Evolutionary conservation across 2,329 filamentous ascomycete species (phyloP), one percentile per base, ranked within the genome.

Genomic region (Paraconiothyrium sp.): DNA sequence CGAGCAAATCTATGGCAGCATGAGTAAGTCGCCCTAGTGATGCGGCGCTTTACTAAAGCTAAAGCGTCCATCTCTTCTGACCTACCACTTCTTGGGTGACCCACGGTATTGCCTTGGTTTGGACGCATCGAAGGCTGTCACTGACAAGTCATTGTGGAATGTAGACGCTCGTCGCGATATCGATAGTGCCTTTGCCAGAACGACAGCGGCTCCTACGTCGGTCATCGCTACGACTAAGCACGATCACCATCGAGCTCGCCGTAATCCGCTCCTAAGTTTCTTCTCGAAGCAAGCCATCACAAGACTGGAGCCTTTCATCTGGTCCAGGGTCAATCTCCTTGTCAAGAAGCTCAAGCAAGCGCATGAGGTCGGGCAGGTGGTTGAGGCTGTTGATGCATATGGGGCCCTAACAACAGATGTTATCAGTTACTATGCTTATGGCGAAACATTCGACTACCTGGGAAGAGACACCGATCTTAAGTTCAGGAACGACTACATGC

Each of bases 201-300:
- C 49, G 3, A 27, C 44, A 1, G 35, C 8, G 2, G 7, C 54
- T 10, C 54, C 37, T 14, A 54, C 52, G 22, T 60, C 57, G 10
- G 54, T 61, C n/a, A 24, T 58, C 9, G 30, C 32, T 1, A 72
- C 72, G 1, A 43, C 62, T 2, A 58, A 65, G 16, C 72, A 75
- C 50, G 65, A 74, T 1, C 51, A 69, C 14, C 74, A 77, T 52
- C 65, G 68, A 14, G 16, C 64, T 22, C 65, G 73, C 3, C 65
- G 74, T 5, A 57, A 47, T 3, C 67, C 71, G 1, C 51, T 77
- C 10, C 57, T 65, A 46, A 65, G 52, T 1, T 69, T 75, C 64
- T 76, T 77, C 59, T 74, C 72, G 8, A 67, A 66, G 27, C 58
- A 58, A n/a, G 57, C 61, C 1, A 65, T 75, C 32, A 56, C 41